A percentile compares a stretch with the other conserved stretches of the same genome.
Evolutionary conservation across 2,329 filamentous ascomycete species (phyloP).

Genomic region (Penicillium nordicum): DNA sequence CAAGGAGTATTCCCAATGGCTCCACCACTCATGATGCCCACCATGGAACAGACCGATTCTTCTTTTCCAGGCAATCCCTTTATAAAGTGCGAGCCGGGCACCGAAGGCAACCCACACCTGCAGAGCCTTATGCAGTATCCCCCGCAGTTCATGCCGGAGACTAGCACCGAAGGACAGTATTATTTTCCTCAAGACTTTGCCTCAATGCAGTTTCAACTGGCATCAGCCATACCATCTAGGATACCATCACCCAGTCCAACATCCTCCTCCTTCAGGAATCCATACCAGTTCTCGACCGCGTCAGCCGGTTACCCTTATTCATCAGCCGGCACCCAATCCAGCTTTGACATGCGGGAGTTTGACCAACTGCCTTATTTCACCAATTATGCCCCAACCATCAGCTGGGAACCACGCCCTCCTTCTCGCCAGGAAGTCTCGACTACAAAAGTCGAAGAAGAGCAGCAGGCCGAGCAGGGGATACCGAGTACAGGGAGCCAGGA

Average conservation of each 20-base stretch:
- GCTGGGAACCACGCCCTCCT: conserved; percentile 1
- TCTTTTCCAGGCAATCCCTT: conserved; percentile 14
- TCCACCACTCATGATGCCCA: conserved; percentile 4
- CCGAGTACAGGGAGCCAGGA: background rate
- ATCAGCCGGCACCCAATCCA: background rate
- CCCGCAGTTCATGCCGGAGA: conserved; percentile 4
- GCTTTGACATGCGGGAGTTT: background rate
- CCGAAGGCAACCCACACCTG: background rate
- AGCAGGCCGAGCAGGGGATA: background rate
- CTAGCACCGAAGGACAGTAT: background rate
- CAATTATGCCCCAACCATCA: background rate
- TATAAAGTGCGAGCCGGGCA: conserved; percentile 24
- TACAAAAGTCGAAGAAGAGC: background rate
- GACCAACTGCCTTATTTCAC: background rate
- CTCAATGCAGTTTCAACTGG: background rate
- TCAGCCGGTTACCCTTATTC: background rate
- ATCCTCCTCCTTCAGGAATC: conserved; percentile 1
- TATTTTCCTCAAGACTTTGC: conserved; percentile 5
- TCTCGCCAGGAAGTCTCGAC: background rate
- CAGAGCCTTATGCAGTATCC: background rate
- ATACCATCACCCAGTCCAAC: background rate
- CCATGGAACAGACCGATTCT: conserved; percentile 12
- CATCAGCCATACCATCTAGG: background rate
- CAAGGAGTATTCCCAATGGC: conserved; percentile 9
- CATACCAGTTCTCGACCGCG: background rate